phyloP scores from a whole-genome alignment of 2,329 filamentous ascomycete species.

The Trichoderma sp. region DNA sequence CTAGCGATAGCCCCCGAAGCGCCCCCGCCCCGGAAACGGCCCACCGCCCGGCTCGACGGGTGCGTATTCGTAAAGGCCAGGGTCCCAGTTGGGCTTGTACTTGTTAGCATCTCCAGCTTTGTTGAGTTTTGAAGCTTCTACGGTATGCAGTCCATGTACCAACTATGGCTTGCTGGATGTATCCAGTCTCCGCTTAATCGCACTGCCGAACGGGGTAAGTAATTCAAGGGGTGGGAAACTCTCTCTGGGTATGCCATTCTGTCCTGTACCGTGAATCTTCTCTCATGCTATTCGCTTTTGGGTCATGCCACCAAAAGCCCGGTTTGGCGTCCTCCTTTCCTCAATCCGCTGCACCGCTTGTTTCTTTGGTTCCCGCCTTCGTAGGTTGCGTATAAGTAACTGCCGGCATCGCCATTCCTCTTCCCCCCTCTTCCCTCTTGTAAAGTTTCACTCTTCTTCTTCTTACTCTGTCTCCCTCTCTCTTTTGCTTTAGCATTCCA shows the following conservation, averaged over 20 bases:
- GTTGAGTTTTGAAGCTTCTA: neutral
- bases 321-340: neutral
- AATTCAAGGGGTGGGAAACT: neutral
- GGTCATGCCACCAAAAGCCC: neutral
- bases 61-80: conserved; percentile 13
- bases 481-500: neutral
- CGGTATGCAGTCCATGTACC: neutral
- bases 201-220: neutral
- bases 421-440: neutral
- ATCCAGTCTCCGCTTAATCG: conserved; percentile 5
- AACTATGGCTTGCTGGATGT: neutral
- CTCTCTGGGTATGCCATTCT: neutral
- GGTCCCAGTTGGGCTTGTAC: neutral
- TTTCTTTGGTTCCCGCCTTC: neutral
- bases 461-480: neutral
- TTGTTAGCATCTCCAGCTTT: neutral
- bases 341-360: neutral
- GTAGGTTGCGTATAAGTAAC: neutral
- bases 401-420: neutral
- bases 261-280: neutral
- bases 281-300: neutral
- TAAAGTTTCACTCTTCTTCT: neutral
- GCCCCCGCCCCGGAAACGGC: conserved; percentile 3
- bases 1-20: neutral
- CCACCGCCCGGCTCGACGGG: conserved; percentile 6